phyloP scores from a whole-genome alignment of 2,329 filamentous ascomycete species.

The Cercospora brassicicola region DNA sequence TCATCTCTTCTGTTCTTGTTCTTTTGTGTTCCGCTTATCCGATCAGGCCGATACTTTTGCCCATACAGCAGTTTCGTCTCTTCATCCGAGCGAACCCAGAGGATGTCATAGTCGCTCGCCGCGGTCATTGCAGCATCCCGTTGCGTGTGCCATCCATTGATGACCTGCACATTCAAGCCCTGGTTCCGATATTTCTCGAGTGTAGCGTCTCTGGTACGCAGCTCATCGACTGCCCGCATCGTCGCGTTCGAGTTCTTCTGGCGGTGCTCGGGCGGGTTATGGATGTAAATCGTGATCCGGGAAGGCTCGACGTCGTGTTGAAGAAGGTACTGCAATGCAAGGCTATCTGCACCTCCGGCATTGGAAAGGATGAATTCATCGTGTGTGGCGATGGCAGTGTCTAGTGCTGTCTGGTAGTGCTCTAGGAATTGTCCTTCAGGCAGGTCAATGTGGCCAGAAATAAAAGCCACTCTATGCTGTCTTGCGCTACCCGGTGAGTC shows the following conservation, averaged over 20 bases:
- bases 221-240: neutral
- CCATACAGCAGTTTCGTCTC: slow-evolving; percentile 12
- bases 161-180: slow-evolving; percentile 1
- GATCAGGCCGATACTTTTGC: slow-evolving; percentile 1
- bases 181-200: neutral
- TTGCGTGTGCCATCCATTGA: slow-evolving; percentile 8
- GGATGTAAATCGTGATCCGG: slow-evolving; percentile 3
- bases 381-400: neutral
- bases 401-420: neutral
- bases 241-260: neutral
- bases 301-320: neutral
- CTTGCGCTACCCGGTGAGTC: too few species aligned
- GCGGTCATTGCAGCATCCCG: slow-evolving; percentile 8
- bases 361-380: slow-evolving; percentile 11
- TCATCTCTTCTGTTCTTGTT: slow-evolving; percentile 7
- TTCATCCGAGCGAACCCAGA: slow-evolving; percentile 10
- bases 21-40: slow-evolving; percentile 11
- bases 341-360: slow-evolving; percentile 1
- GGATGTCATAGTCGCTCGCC: slow-evolving; percentile 12
- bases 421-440: slow-evolving; percentile 7
- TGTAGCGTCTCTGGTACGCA: neutral
- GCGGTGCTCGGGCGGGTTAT: neutral
- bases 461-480: slow-evolving; percentile 1
- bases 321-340: slow-evolving; percentile 7
- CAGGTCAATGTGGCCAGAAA: slow-evolving; percentile 15